Evolutionary conservation across 306 rosid species (phyloP).

Genomic region (Citrullus colocynthis): DNA sequence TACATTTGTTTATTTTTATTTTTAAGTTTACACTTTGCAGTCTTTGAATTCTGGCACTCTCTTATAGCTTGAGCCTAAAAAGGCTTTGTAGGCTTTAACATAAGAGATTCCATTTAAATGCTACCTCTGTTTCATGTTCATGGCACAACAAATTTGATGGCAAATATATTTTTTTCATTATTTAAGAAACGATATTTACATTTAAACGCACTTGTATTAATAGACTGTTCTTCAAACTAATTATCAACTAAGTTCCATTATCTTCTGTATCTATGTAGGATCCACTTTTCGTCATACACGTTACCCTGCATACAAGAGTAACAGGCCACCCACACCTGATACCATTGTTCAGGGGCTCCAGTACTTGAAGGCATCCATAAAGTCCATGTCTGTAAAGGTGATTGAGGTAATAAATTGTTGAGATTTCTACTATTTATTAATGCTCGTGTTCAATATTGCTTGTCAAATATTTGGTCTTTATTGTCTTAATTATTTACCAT

Average conservation of each 20-base stretch:
- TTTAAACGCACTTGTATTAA: background rate
- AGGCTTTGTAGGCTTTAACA: background rate
- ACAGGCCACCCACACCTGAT: slow-evolving; percentile 94
- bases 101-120: background rate
- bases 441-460: background rate
- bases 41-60: background rate
- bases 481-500: background rate
- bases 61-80: background rate
- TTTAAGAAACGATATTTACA: background rate
- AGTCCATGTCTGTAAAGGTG: slow-evolving; percentile 83
- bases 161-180: background rate
- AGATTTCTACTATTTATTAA: background rate
- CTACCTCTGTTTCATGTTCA: background rate
- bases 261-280: slow-evolving; percentile 36
- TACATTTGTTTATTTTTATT: too few species aligned
- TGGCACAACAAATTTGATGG: background rate
- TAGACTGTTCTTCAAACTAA: background rate
- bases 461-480: background rate
- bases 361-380: slow-evolving; percentile 86
- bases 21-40: background rate
- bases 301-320: slow-evolving; percentile 84
- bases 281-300: slow-evolving; percentile 77
- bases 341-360: slow-evolving; percentile 96
- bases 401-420: slow-evolving; percentile 52
- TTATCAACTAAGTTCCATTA: background rate